Evolutionary conservation across 345 rosid genomes (phyloP), one percentile per base, ranked within the genome.

Genomic region (Syzygium oleosum): DNA sequence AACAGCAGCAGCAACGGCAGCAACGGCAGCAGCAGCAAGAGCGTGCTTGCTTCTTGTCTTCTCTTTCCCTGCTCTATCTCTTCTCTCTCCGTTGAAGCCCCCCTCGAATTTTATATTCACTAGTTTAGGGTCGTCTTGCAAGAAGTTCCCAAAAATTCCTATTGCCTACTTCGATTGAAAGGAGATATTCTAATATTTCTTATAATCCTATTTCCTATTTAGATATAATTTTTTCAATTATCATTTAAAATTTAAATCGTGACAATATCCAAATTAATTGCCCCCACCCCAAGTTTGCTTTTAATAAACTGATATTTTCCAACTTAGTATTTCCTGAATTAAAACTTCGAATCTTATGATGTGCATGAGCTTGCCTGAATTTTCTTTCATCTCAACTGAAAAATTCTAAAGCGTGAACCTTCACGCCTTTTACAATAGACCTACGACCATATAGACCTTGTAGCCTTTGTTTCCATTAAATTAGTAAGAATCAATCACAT

Each of bases 331-430:
- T 53, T 53, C 17, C 3, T 53, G 22, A 53, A 16, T 53, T 53
- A 6, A 16, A 53, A 53, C 3, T 19, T 55, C 11, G 0, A 0
- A 55, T 55, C 25, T 55, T 0, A 55, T 25, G 0, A 55, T 21
- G 0, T 21, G 22, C 25, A 5, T 43, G 46, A 43, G 46, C 46
- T 43, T 43, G 46, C 46, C 7, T 43, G 7, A 43, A 43, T 43
- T 43, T 43, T 43, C 46, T 43, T 43, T 43, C 46, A 6, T 43
- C 46, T 43, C 46, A 43, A 6, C 46, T 43, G 7, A 43, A 43
- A 43, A 43, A 43, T 5, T 43, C 46, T 5, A 43, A 6, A 43
- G 46, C 7, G 6, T 43, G 46, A 43, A 43, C 46, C 46, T 43
- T 43, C 7, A 7, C 46, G 46, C 46, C 46, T 43, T 43, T 43